Base-by-base conservation (phyloP, 306 rosid genomes). In the Medicago ruthenica region DNA sequence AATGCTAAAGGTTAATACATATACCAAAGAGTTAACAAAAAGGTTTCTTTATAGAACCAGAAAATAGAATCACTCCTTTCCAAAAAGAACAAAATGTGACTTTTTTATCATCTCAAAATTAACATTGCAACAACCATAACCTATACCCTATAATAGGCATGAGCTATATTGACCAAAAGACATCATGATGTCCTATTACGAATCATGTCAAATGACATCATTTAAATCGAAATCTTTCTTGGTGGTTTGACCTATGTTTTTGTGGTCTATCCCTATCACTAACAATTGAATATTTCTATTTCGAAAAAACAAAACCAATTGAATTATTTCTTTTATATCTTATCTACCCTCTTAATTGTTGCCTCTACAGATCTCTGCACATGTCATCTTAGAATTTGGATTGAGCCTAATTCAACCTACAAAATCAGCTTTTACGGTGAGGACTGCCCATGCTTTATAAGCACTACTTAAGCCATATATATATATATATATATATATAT, bases 41-140 rank as follows among this genome's bases (percentile, higher is more conserved):
- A 45, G 4, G 31, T 17, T 36, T 78, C 47, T 53, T 31, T 65
- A 77, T 50, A 16, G 39, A 40, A 59, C 48, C 66, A 66, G 44
- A 70, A 79, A 76, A 39, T 27, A 62, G 59, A 54, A 53, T 68
- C 13, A 58, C 10, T 41, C n/a, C 14, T 47, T 6, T 67, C 17
- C 51, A 41, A 63, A 70, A 70, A 22, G 40, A 51, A 68, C 20
- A 20, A 67, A 6, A 51, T 40, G 53, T 15, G 61, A 66, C 17
- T 11, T 66, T 76, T 66, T 31, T n/a, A 44, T 71, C 44, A 58
- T 41, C 73, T 69, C 9, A 62, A 66, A 4, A 22, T 54, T 66
- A 31, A 24, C 60, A 61, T 15, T 10, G 15, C 70, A 64, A 40
- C 27, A 16, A 64, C n/a, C 51, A 64, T 61, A 64, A 44, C 51